phyloP scores from a whole-genome alignment of 2,329 filamentous ascomycete genomes.

The Fusarium xylarioides region DNA sequence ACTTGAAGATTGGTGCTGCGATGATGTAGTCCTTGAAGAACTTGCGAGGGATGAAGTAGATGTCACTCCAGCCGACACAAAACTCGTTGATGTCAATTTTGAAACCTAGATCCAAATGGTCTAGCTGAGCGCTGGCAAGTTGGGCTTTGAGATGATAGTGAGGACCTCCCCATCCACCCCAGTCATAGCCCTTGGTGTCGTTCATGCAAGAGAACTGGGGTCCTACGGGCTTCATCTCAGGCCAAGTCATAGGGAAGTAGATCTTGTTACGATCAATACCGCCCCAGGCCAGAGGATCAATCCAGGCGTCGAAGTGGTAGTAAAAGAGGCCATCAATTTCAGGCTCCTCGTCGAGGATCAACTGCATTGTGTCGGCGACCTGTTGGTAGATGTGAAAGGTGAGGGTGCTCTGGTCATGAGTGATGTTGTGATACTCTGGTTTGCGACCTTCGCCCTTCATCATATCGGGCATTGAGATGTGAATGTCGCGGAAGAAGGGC shows the following conservation, averaged over 20 bases:
- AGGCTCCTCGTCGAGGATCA: not conserved
- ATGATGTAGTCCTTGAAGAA: constrained; percentile 1
- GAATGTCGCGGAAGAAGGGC: not conserved
- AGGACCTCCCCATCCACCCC: not conserved
- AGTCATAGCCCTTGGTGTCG: not conserved
- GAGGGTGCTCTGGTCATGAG: not conserved
- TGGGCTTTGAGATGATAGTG: not conserved
- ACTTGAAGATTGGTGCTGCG: not conserved
- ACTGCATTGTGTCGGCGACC: not conserved
- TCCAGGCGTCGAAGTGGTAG: not conserved
- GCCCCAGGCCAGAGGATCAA: not conserved
- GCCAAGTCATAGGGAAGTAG: not conserved
- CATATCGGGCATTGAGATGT: not conserved
- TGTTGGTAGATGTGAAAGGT: not conserved
- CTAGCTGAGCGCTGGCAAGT: not conserved
- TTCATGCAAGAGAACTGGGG: not conserved
- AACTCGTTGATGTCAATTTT: not conserved
- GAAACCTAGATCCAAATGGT: not conserved
- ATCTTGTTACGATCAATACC: not conserved
- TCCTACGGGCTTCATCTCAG: not conserved
- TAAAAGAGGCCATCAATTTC: not conserved
- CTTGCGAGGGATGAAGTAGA: not conserved
- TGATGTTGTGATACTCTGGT: not conserved
- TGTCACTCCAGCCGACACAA: not conserved
- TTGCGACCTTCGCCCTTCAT: not conserved